Evolutionary conservation across 148 eudicot species (phyloP).

Genomic region (Persicaria maculosa): DNA sequence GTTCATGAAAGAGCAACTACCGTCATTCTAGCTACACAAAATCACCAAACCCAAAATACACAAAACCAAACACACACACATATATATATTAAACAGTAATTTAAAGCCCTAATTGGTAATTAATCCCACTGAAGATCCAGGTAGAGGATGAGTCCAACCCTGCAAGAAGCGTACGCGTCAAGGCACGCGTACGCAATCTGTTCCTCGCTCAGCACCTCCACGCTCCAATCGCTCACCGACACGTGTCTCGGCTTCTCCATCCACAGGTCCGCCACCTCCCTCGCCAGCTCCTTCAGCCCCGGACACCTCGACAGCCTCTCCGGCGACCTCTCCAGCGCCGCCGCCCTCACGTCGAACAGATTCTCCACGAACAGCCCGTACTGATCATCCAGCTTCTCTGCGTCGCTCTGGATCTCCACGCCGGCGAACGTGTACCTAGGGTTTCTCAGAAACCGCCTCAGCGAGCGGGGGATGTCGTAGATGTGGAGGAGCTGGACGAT

Average conservation of each 20-base stretch:
- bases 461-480: constrained; percentile 13
- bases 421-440: constrained; percentile 29
- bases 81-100: no score
- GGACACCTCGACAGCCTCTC: neutral
- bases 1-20: no score
- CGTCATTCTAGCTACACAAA: no score
- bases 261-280: constrained; percentile 6
- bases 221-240: constrained; percentile 22
- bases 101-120: no score
- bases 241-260: constrained; percentile 9
- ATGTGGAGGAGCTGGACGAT: constrained; percentile 27
- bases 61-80: no score
- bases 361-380: constrained; percentile 5
- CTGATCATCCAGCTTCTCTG: constrained; percentile 7
- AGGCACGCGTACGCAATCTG: constrained; percentile 22
- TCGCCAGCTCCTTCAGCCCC: constrained; percentile 18
- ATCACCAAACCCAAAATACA: no score
- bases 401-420: constrained; percentile 17
- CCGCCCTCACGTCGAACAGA: constrained; percentile 5
- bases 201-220: neutral
- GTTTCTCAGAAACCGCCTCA: constrained; percentile 17
- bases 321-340: constrained; percentile 9
- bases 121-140: neutral
- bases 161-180: neutral
- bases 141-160: neutral